Percentiles rank a stretch among this genome's conserved stretches.
Conservation (phyloP, 768 basidiomycete genomes). For the Serendipita sp. region DNA sequence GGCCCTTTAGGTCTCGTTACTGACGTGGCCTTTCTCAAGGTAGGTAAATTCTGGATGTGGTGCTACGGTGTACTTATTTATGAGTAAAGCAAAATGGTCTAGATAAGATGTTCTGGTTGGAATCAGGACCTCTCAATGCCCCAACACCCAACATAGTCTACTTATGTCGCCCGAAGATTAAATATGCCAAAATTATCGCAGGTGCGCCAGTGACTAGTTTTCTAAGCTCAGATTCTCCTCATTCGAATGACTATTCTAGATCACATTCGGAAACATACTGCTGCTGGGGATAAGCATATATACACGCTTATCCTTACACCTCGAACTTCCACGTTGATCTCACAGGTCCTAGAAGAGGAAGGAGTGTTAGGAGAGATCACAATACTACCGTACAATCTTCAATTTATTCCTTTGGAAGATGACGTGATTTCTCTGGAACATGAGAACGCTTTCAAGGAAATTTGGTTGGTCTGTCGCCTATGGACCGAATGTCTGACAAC, state of each 20-base stretch:
- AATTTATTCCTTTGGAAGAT: constrained; percentile 84
- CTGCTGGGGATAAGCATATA: constrained; percentile 44
- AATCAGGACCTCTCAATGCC: constrained; percentile 67
- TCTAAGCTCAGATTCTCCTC: not conserved
- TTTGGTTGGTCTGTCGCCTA: constrained; percentile 61
- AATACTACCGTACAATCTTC: constrained; percentile 74
- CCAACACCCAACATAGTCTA: constrained; percentile 83
- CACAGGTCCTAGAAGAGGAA: constrained; percentile 79
- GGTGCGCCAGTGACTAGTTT: constrained; percentile 33
- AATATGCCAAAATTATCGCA: constrained; percentile 75
- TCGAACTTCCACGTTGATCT: constrained; percentile 69
- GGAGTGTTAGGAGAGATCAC: constrained; percentile 94
- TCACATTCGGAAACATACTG: constrained; percentile 72
- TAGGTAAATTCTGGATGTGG: constrained; percentile 18
- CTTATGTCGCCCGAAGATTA: constrained; percentile 75
- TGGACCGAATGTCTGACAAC: not conserved
- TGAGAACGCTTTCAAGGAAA: constrained; percentile 69
- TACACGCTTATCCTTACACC: constrained; percentile 84
- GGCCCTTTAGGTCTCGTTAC: constrained; percentile 92
- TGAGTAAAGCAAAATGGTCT: constrained; percentile 79
- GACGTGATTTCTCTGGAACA: constrained; percentile 85
- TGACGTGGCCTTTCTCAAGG: constrained; percentile 85
- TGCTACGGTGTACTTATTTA: not conserved
- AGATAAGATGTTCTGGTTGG: constrained; percentile 99
- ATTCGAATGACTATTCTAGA: constrained; percentile 30